Conservation (phyloP, 2,329 filamentous ascomycete genomes). For the Sclerotinia sclerotiorum region DNA sequence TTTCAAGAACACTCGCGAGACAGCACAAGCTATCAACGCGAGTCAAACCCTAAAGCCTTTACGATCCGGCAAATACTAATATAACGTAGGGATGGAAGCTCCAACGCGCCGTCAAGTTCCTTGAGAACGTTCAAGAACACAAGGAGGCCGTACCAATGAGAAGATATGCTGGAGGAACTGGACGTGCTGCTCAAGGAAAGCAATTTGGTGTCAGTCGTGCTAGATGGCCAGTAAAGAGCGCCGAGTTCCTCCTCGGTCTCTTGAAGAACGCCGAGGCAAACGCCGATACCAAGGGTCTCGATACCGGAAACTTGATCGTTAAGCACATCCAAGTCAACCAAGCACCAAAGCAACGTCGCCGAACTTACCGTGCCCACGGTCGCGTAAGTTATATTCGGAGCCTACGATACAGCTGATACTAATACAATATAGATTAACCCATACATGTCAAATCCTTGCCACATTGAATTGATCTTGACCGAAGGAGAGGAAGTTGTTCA, state of each 20-base stretch:
- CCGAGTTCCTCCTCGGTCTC: slow-evolving; percentile 94
- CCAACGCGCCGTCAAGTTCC: slow-evolving; percentile 71
- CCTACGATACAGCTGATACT: neutral
- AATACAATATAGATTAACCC: slow-evolving; percentile 80
- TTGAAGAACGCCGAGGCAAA: slow-evolving; percentile 98
- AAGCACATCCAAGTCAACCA: slow-evolving; percentile 99
- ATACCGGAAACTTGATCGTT: slow-evolving; percentile 95
- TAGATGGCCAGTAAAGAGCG: slow-evolving; percentile 99
- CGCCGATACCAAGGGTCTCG: slow-evolving; percentile 93
- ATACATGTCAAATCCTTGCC: slow-evolving; percentile 99
- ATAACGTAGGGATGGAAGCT: slow-evolving; percentile 19
- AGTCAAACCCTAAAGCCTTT: neutral
- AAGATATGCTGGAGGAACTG: slow-evolving; percentile 93
- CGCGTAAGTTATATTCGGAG: slow-evolving; percentile 68
- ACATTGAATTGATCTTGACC: slow-evolving; percentile 99
- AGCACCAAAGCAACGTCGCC: slow-evolving; percentile 97
- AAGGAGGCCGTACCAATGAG: slow-evolving; percentile 98
- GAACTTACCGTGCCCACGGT: slow-evolving; percentile 99
- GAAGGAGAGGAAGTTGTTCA: slow-evolving; percentile 94
- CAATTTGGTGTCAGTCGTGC: slow-evolving; percentile 97
- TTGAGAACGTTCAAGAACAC: slow-evolving; percentile 97
- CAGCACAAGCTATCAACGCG: slow-evolving; percentile 92
- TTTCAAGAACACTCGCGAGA: slow-evolving; percentile 97
- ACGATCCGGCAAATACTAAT: neutral
- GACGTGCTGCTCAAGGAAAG: slow-evolving; percentile 98